Evolutionary conservation across 1,284 basidiomycete species (phyloP), one percentile per base, ranked within the genome.

Genomic region (Ustilago nuda): DNA sequence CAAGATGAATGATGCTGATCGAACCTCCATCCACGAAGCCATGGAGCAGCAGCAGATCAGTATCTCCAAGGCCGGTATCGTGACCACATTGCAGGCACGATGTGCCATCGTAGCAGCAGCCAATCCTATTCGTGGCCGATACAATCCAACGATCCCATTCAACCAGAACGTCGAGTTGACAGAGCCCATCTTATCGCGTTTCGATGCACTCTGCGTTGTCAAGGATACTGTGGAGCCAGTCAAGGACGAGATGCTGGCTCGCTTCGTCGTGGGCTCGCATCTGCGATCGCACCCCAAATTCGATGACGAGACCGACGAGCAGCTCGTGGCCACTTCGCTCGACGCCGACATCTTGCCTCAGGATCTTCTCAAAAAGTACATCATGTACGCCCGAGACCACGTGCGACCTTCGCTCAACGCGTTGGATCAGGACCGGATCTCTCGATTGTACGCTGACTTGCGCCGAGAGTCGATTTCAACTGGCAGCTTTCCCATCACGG

Each of bases 31-130:
- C 82, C 97, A 99, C 88, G 96, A 99, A 87, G 97, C 97, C 2
- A 99, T 99, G 96, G 96, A 99, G 86, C 96, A 99, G 87, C 96
- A 99, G 86, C 93, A 93, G n/a, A 99, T 99, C 81, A 98, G 96
- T 1, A 98, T 99, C 79, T 95, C 95, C 46, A 99, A 99, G 86
- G 97, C 96, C 3, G 97, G 96, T 67, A 99, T 99, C 80, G 93
- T 99, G 59, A 98, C 97, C 11, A 93, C 93, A 12, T 89, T 99
- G 27, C 95, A 98, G 87, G 97, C 96, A 19, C 92, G 96, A 39
- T 99, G 96, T 86, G 95, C 96, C 6, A 95, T 99, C 86, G 90
- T 99, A 66, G 96, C 97, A 15, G 97, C 97, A 0, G 96, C 97
- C 61, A 99, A 99, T 88, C 96, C 96, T 17, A 92, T 98, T 79